Conservation (phyloP, 306 rosid species). For the Medicago truncatula region MtrunA17r5.0-ANR NC_053045.1:31859501-31860000, state of each 20-base stretch:
- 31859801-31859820: neutral
- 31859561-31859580: no score
- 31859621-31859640: no score
- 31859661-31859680: neutral
- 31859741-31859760: slow-evolving; percentile 18
- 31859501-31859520: neutral
- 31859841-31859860: neutral
- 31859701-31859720: neutral
- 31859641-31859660: slow-evolving; percentile 3
- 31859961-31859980: slow-evolving; percentile 76
- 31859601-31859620: no score
- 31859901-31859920: slow-evolving; percentile 18
- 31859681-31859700: neutral
- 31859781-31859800: slow-evolving; percentile 11
- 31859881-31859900: slow-evolving; percentile 3
- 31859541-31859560: no score
- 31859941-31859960: slow-evolving; percentile 84
- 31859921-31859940: slow-evolving; percentile 75
- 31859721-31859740: neutral
- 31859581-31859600: no score
- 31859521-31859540: no score
- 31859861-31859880: neutral
- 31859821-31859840: neutral
- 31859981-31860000: slow-evolving; percentile 90
- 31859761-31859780: neutral